Conservation (phyloP, 1,139 yeast species). For the Saccharomycopsis phalli region DNA sequence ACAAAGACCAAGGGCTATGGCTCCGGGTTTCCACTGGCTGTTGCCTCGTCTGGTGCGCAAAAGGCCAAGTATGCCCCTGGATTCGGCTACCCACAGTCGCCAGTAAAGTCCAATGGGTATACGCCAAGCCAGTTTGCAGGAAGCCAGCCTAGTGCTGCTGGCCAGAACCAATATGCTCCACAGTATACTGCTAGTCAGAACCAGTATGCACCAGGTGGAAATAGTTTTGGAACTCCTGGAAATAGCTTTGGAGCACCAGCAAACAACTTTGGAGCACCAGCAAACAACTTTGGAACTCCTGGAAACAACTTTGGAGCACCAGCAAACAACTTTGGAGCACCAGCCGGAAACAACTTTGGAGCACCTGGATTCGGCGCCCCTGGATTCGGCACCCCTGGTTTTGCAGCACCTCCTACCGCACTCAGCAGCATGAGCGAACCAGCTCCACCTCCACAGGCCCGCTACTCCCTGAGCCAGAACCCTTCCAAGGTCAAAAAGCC, state of each 20-base stretch:
- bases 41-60: slow-evolving; percentile 19
- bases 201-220: no score
- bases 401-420: background rate
- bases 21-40: slow-evolving; percentile 1
- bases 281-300: background rate
- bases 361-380: slow-evolving; percentile 19
- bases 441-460: background rate
- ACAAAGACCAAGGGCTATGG: slow-evolving; percentile 23
- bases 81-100: no score
- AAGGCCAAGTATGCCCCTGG: no score
- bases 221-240: slow-evolving; percentile 21
- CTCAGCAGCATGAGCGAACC: no score
- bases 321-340: slow-evolving; percentile 22
- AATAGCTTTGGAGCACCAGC: slow-evolving; percentile 13
- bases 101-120: background rate
- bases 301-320: slow-evolving; percentile 16
- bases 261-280: slow-evolving; percentile 11
- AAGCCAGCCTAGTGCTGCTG: no score
- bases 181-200: no score
- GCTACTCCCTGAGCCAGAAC: slow-evolving; percentile 20
- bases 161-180: no score
- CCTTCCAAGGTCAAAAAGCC: slow-evolving; percentile 39
- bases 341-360: slow-evolving; percentile 17
- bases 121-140: no score
- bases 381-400: slow-evolving; percentile 27